Evolutionary conservation across 441 rosid species (phyloP).

Genomic region (Lepidium campestre): DNA sequence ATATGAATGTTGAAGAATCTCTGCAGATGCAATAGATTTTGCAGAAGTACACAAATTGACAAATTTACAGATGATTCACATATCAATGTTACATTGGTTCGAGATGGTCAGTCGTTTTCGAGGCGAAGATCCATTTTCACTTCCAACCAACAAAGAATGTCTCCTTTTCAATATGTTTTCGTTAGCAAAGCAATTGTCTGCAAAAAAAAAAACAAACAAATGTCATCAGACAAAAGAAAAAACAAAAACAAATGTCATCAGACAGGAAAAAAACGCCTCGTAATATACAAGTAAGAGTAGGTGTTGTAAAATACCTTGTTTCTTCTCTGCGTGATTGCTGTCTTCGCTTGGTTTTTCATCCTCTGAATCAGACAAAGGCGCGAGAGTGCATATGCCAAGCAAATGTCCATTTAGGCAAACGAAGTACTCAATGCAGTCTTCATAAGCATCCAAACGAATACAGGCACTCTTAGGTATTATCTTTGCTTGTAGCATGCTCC

Average conservation of each 20-base stretch:
- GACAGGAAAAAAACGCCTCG: not conserved
- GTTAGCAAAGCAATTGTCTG: constrained; percentile 19
- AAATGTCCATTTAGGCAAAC: constrained; percentile 96
- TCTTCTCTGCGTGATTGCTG: constrained; percentile 22
- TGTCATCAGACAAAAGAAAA: not conserved
- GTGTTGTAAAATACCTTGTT: constrained; percentile 21
- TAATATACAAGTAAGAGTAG: not conserved
- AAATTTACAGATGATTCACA: constrained; percentile 21
- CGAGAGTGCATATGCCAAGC: constrained; percentile 84
- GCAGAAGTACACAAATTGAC: constrained; percentile 10
- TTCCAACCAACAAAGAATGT: constrained; percentile 26
- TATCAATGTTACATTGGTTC: constrained; percentile 23
- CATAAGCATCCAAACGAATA: constrained; percentile 82
- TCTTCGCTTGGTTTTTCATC: constrained; percentile 58
- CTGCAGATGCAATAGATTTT: not conserved
- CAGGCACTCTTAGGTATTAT: constrained; percentile 97
- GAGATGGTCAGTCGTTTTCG: constrained; percentile 15
- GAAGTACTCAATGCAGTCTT: constrained; percentile 82
- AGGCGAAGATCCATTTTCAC: constrained; percentile 22
- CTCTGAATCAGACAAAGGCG: constrained; percentile 93
- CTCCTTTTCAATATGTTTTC: constrained; percentile 22
- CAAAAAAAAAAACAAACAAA: not conserved
- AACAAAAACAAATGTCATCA: not conserved
- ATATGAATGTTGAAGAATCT: constrained; percentile 21
- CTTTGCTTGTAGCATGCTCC: constrained; percentile 95